These are phyloP conservation scores for Talaromyces sp. DNA, from an alignment of 2,329 filamentous ascomycete genomes.

Conservation along the genomic window DNA sequence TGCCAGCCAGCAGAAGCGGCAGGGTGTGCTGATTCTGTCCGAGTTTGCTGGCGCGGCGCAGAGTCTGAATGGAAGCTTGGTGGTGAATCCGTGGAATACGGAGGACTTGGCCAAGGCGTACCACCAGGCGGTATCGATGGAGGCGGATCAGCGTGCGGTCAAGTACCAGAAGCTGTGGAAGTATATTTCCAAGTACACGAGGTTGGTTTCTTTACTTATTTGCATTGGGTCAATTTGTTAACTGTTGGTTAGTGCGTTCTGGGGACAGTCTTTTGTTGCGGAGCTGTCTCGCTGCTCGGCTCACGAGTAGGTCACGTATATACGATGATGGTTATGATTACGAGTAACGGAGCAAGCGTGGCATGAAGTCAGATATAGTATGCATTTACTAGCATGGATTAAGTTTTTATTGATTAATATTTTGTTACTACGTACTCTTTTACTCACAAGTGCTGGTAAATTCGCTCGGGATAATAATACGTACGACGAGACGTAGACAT, in stretches of 20 bases:
- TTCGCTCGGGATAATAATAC: too few relatives aligned
- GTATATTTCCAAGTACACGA: conserved; percentile 97
- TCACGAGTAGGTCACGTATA: conserved; percentile 1
- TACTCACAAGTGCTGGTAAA: not conserved
- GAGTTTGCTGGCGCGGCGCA: conserved; percentile 96
- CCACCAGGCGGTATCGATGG: conserved; percentile 95
- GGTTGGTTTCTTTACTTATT: conserved; percentile 34
- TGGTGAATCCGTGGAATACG: conserved; percentile 98
- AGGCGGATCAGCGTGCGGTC: conserved; percentile 72
- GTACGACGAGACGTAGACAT: not conserved
- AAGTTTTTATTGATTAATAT: not conserved
- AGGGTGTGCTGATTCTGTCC: conserved; percentile 90
- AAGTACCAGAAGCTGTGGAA: conserved; percentile 91
- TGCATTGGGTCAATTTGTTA: not conserved
- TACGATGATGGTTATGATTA: not conserved
- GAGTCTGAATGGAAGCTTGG: conserved; percentile 84
- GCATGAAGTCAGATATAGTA: not conserved
- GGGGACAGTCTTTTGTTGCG: conserved; percentile 86
- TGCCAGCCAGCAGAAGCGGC: conserved; percentile 80
- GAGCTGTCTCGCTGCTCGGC: conserved; percentile 60
- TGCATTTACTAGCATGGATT: not conserved
- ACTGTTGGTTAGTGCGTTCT: conserved; percentile 64
- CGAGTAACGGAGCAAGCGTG: not conserved
- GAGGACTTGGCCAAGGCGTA: conserved; percentile 91
- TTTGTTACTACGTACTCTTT: not conserved